A percentile compares a stretch with the other conserved stretches of the same genome.
Conservation (phyloP, 352 stramenopile species). For the Phytophthora ohioensis region DNA sequence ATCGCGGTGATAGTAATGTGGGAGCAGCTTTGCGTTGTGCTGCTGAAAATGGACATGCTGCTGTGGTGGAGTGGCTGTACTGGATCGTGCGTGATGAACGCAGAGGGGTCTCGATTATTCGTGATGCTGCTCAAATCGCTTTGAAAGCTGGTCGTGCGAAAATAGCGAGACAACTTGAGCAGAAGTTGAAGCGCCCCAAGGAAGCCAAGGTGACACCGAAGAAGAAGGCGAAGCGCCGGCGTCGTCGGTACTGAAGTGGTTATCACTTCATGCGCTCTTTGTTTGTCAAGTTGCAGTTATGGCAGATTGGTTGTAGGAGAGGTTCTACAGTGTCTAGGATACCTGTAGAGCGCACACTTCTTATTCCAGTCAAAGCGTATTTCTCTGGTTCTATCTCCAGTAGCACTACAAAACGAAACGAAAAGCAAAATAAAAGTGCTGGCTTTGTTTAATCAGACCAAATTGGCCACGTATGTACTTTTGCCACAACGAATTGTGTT, state of each 20-base stretch:
- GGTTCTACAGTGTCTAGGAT: no score
- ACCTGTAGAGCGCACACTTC: no score
- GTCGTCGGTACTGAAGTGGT: conserved; percentile 9
- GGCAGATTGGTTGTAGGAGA: no score
- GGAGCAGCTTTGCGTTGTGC: conserved; percentile 22
- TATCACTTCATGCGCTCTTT: not conserved
- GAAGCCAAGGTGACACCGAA: conserved; percentile 6
- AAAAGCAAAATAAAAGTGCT: no score
- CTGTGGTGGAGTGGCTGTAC: conserved; percentile 27
- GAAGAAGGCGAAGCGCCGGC: conserved; percentile 20
- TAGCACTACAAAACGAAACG: no score
- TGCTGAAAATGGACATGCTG: conserved; percentile 19
- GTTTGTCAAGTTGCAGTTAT: not conserved
- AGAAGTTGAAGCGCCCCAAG: conserved; percentile 17
- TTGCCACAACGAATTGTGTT: no score
- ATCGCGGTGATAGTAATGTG: conserved; percentile 21
- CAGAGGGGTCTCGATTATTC: conserved; percentile 19
- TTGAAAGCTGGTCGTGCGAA: conserved; percentile 16
- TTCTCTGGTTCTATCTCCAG: no score
- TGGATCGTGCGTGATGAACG: conserved; percentile 31
- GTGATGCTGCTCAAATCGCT: conserved; percentile 17
- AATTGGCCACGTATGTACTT: no score
- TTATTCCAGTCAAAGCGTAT: no score
- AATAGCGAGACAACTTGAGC: conserved; percentile 11
- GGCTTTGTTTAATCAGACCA: no score